Evolutionary conservation across 768 basidiomycete species (phyloP).

Genomic region (Strobilomyces echinocephalus): DNA sequence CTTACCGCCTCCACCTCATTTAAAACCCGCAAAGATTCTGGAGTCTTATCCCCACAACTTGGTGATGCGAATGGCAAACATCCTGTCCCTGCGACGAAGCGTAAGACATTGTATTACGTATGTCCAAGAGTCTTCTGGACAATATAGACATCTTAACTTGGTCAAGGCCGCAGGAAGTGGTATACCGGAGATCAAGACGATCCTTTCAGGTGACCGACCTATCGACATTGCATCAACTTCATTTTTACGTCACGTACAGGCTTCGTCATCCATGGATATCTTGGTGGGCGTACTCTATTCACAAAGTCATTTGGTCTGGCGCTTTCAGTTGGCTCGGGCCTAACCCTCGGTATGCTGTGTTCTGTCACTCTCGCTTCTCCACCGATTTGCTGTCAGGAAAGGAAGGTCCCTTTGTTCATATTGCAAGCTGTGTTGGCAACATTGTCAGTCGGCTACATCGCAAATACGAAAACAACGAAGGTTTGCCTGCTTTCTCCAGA

Average conservation of each 20-base stretch:
- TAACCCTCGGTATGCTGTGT: slow-evolving; percentile 61
- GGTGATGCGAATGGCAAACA: slow-evolving; percentile 28
- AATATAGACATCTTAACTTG: slow-evolving; percentile 11
- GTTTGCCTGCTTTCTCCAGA: slow-evolving; percentile 33
- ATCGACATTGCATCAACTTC: slow-evolving; percentile 5
- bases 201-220: slow-evolving; percentile 60
- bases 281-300: slow-evolving; percentile 84
- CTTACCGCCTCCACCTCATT: slow-evolving; percentile 89
- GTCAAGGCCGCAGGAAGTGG: slow-evolving; percentile 87
- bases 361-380: slow-evolving; percentile 1
- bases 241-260: slow-evolving; percentile 39
- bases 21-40: slow-evolving; percentile 83
- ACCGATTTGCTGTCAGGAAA: slow-evolving; percentile 39
- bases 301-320: slow-evolving; percentile 88
- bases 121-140: slow-evolving; percentile 25
- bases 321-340: slow-evolving; percentile 86
- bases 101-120: slow-evolving; percentile 82
- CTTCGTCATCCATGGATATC: slow-evolving; percentile 96
- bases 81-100: slow-evolving; percentile 35
- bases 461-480: slow-evolving; percentile 97
- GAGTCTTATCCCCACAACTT: slow-evolving; percentile 51
- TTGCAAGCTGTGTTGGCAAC: slow-evolving; percentile 89
- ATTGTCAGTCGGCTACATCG: slow-evolving; percentile 79
- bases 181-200: slow-evolving; percentile 95
- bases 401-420: slow-evolving; percentile 85